Evolutionary conservation across 2,329 filamentous ascomycete genomes (phyloP).

Genomic region (Juglanconis oblonga): DNA sequence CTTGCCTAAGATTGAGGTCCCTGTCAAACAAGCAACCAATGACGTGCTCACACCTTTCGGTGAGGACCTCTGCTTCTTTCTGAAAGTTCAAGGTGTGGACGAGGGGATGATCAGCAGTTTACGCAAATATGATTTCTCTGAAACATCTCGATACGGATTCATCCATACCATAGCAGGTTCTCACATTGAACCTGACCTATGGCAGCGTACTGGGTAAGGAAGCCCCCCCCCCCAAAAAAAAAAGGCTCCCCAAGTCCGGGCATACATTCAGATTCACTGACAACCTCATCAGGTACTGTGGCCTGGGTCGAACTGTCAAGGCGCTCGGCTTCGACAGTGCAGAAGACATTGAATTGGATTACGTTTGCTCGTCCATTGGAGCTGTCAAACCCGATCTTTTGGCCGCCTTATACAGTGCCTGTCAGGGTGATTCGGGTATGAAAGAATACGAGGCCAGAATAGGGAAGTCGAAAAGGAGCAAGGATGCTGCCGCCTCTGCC

Average conservation of each 20-base stretch:
- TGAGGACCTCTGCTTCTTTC: constrained; percentile 67
- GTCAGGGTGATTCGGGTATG: constrained; percentile 48
- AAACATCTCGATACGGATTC: constrained; percentile 71
- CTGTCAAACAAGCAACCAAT: constrained; percentile 30
- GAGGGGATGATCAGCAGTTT: constrained; percentile 66
- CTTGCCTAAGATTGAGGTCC: constrained; percentile 60
- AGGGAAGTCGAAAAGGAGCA: constrained; percentile 29
- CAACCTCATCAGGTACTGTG: constrained; percentile 49
- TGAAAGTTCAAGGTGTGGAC: constrained; percentile 64
- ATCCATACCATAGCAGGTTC: constrained; percentile 73
- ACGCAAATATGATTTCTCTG: constrained; percentile 75
- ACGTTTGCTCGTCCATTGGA: constrained; percentile 78
- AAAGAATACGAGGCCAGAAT: constrained; percentile 43
- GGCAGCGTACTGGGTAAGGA: constrained; percentile 37
- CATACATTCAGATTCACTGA: constrained; percentile 45
- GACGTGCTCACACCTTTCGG: constrained; percentile 52
- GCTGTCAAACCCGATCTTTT: constrained; percentile 69
- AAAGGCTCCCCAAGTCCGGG: constrained; percentile 9
- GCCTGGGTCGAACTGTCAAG: constrained; percentile 66
- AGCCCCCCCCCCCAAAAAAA: neutral
- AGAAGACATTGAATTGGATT: constrained; percentile 64
- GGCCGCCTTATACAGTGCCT: constrained; percentile 50
- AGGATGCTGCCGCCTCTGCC: constrained; percentile 22
- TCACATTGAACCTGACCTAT: constrained; percentile 42
- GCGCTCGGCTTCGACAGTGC: constrained; percentile 59